These are phyloP conservation scores for Raffaelea albimanens DNA, from an alignment of 2,329 filamentous ascomycete species.

Conservation along the genomic window DNA sequence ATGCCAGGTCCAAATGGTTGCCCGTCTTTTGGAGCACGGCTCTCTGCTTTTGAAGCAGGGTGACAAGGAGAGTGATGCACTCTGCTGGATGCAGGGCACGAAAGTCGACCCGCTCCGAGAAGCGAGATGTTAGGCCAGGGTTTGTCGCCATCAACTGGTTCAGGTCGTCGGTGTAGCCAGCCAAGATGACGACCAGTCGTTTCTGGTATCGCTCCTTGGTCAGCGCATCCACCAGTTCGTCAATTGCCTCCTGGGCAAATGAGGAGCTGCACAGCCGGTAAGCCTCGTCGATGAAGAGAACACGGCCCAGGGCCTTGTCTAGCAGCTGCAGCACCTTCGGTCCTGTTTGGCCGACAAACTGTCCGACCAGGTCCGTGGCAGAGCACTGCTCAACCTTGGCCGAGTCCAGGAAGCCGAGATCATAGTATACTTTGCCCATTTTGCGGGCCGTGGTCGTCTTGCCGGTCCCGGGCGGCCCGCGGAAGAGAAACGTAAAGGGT, in stretches of 20 bases:
- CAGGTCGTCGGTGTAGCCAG: slow-evolving; percentile 60
- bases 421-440: slow-evolving; percentile 67
- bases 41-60: slow-evolving; percentile 17
- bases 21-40: not conserved
- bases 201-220: slow-evolving; percentile 47
- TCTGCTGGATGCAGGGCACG: slow-evolving; percentile 28
- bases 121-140: slow-evolving; percentile 53
- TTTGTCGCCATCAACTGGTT: slow-evolving; percentile 53
- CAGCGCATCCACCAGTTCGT: slow-evolving; percentile 41
- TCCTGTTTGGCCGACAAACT: slow-evolving; percentile 61
- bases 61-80: slow-evolving; percentile 34
- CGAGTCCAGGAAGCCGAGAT: slow-evolving; percentile 58
- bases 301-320: slow-evolving; percentile 53
- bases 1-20: slow-evolving; percentile 16
- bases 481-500: slow-evolving; percentile 61
- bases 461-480: slow-evolving; percentile 51
- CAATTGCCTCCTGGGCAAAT: slow-evolving; percentile 48
- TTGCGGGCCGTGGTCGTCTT: slow-evolving; percentile 66
- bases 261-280: slow-evolving; percentile 47
- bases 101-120: slow-evolving; percentile 54
- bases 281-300: slow-evolving; percentile 65
- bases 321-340: slow-evolving; percentile 54
- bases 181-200: slow-evolving; percentile 58
- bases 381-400: slow-evolving; percentile 45
- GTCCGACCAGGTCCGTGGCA: slow-evolving; percentile 57